These are phyloP conservation scores for Serendipita sp. DNA, from an alignment of 768 basidiomycete species.

Conservation along the genomic window DNA sequence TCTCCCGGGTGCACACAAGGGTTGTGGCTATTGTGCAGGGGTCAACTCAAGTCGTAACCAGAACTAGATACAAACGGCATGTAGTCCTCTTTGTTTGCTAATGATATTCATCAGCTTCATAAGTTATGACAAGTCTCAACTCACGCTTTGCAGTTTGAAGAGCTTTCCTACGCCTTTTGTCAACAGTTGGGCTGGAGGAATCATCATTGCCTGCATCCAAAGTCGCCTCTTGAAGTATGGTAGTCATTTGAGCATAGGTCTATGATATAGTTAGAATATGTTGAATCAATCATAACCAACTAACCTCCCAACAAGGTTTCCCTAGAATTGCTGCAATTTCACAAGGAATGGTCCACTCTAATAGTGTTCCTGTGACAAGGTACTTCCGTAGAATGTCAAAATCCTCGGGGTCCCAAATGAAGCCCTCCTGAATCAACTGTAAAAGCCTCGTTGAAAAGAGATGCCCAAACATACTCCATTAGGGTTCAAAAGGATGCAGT, in stretches of 20 bases:
- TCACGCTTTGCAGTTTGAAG: not conserved
- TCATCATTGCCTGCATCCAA: not conserved
- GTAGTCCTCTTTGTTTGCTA: no score
- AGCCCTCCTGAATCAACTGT: not conserved
- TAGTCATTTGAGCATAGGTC: no score
- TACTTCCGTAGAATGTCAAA: not conserved
- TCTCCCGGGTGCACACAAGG: not conserved
- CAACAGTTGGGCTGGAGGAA: not conserved
- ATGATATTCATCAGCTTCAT: no score
- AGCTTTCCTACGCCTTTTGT: not conserved
- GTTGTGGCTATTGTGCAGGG: not conserved
- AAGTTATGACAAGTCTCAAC: not conserved
- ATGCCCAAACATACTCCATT: not conserved
- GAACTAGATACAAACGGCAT: no score
- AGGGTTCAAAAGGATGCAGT: not conserved
- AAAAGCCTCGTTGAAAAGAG: not conserved
- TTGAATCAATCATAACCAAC: not conserved
- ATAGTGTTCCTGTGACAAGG: not conserved
- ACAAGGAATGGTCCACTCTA: not conserved
- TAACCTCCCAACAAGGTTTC: conserved; percentile 1
- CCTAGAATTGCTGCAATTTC: not conserved
- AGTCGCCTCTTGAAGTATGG: no score
- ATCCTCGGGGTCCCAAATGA: not conserved
- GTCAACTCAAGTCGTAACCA: no score
- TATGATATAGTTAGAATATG: not conserved